phyloP scores from a whole-genome alignment of 441 rosid genomes.

The Croton setiger region DNA sequence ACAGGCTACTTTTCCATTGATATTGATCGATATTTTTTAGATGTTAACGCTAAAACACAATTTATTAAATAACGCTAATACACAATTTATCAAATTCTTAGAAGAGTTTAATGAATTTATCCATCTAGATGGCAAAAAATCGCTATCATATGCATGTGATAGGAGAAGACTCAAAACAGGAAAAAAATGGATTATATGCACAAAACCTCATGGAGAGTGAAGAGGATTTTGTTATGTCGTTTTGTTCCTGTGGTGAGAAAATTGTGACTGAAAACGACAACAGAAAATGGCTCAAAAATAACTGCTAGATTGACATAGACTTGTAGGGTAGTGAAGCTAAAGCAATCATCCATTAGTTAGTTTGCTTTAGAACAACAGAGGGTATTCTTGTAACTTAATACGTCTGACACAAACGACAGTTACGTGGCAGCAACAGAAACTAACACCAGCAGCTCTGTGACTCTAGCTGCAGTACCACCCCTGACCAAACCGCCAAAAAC shows the following conservation, averaged over 20 bases:
- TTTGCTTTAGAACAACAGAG: background rate
- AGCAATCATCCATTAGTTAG: no score
- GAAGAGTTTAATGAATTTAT: no score
- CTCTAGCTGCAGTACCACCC: no score
- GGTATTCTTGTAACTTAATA: background rate
- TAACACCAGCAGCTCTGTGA: background rate
- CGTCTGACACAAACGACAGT: slow-evolving; percentile 1
- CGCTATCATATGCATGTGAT: background rate
- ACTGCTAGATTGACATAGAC: slow-evolving; percentile 9
- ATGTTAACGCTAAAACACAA: no score
- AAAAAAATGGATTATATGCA: background rate
- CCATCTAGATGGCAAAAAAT: background rate
- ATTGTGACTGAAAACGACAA: slow-evolving; percentile 4
- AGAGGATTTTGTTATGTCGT: background rate
- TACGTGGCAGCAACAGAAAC: slow-evolving; percentile 6
- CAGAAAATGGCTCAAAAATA: background rate
- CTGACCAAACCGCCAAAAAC: slow-evolving; percentile 5
- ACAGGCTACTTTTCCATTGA: no score
- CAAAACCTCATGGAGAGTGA: no score
- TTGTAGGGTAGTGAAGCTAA: slow-evolving; percentile 19
- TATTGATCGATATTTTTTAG: no score
- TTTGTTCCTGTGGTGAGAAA: slow-evolving; percentile 6
- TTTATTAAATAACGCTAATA: no score
- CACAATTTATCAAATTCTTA: no score
- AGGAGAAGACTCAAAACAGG: background rate